phyloP scores from a whole-genome alignment of 2,329 filamentous ascomycete species.

The Ophiocordyceps camponoti-rufipedis region DNA sequence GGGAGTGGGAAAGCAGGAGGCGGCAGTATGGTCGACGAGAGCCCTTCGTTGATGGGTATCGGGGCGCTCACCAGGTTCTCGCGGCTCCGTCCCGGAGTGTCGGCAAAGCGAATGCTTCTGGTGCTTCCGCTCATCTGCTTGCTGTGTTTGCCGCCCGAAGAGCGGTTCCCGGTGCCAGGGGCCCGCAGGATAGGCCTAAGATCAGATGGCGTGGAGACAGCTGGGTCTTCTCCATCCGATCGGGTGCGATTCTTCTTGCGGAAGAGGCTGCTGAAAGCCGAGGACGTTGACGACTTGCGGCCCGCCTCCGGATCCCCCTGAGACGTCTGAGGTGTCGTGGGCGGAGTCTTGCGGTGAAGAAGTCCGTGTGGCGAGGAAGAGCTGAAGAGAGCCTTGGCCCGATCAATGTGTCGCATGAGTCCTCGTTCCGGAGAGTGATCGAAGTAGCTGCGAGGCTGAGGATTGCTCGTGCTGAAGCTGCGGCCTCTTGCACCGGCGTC shows the following conservation, averaged over 20 bases:
- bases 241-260: constrained; percentile 9
- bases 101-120: neutral
- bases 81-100: constrained; percentile 5
- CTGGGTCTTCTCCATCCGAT: neutral
- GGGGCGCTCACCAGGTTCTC: constrained; percentile 8
- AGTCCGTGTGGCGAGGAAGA: neutral
- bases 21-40: neutral
- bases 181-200: neutral
- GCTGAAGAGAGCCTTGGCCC: constrained; percentile 1
- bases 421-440: constrained; percentile 1
- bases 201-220: neutral
- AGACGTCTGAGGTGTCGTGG: constrained; percentile 2
- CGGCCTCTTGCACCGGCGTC: neutral
- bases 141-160: neutral
- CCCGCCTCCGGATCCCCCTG: neutral
- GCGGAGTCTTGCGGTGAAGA: constrained; percentile 1
- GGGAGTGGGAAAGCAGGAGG: neutral
- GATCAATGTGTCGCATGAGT: neutral
- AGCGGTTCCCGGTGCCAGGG: neutral
- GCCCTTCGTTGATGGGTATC: constrained; percentile 7
- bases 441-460: constrained; percentile 1
- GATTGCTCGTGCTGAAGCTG: neutral
- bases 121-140: neutral
- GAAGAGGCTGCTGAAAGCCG: constrained; percentile 8
- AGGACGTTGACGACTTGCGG: constrained; percentile 6